Percentiles rank a stretch among this genome's conserved stretches.
phyloP scores from a whole-genome alignment of 495 filamentous ascomycete species.

The Pyrenula massariospora region DNA sequence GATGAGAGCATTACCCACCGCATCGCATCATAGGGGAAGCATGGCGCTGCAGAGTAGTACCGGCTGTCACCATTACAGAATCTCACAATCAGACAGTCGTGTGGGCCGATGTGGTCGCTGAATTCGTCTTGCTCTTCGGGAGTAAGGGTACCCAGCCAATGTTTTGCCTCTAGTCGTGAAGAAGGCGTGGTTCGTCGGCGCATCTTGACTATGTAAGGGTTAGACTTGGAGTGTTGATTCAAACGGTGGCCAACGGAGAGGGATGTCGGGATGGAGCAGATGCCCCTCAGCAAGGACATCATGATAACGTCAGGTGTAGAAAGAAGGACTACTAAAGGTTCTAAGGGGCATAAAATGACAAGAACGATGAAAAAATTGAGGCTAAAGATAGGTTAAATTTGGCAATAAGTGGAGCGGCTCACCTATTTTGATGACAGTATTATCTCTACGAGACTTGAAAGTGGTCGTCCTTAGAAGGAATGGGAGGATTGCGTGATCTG shows the following conservation, averaged over 20 bases:
- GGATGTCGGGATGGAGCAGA: neutral
- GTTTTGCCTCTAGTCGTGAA: neutral
- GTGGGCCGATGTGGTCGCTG: neutral
- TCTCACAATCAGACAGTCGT: neutral
- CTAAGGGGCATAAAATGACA: too few relatives aligned
- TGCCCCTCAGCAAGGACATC: neutral
- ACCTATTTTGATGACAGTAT: too few relatives aligned
- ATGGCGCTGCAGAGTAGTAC: too few relatives aligned
- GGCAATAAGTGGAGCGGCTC: too few relatives aligned
- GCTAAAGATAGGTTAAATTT: too few relatives aligned
- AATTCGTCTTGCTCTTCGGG: neutral
- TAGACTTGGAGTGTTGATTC: neutral
- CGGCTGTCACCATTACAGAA: neutral
- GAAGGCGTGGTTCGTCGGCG: neutral
- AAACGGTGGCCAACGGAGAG: neutral
- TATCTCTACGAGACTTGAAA: too few relatives aligned
- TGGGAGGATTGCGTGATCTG: too few relatives aligned
- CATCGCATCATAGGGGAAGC: too few relatives aligned
- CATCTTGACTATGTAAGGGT: neutral
- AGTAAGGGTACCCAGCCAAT: neutral
- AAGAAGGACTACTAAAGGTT: too few relatives aligned
- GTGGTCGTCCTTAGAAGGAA: too few relatives aligned
- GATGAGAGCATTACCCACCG: too few relatives aligned
- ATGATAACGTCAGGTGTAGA: neutral
- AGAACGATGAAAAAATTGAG: too few relatives aligned